Evolutionary conservation across 202 grass and related monocot species (phyloP), one percentile per base, ranked within the genome.

Genomic region (Zizania palustris): DNA sequence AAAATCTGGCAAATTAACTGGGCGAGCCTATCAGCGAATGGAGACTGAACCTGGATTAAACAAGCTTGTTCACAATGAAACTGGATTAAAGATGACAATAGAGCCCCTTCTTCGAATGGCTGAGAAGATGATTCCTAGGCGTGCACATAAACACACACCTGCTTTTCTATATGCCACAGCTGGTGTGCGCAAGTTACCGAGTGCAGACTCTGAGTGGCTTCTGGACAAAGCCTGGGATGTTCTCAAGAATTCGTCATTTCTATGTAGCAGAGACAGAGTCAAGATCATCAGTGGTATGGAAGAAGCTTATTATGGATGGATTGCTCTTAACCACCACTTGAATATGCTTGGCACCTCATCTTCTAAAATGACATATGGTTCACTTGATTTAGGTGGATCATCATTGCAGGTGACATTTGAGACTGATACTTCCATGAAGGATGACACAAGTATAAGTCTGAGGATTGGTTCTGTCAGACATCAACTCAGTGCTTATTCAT

Each of bases 351-450:
- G 88, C 85, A 84, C 85, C 57, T 86, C 83, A 45, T 73, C 87
- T 65, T 82, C 80, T 78, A 84, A 81, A 90, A 85, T 76, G 83
- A 98, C 91, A 8, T 98, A 88, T 76, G 96, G 96, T 54, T 92
- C 96, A 65, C 91, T 98, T 73, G 91, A 95, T 90, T 82, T 98
- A 65, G 96, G 96, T 45, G 96, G 96, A 79, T 98, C 96, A 57
- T 98, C 96, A 37, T 95, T 98, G 81, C 96, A 98, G 80, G 87
- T 98, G 82, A 98, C 96, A 82, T 98, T 98, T 85, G 96, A 98
- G 88, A 95, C 71, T 60, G 85, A 83, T 56, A 81, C 86, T 75
- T 66, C 77, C 53, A 55, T 61, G 39, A 82, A 92, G 72, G 91
- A 86, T 85, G 89, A 95, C 34, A 95, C 87, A 73, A 76, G 87